A percentile compares a stretch with the other conserved stretches of the same genome.
Evolutionary conservation across 495 filamentous ascomycete genomes (phyloP).

Genomic region (Viridothelium virens): DNA sequence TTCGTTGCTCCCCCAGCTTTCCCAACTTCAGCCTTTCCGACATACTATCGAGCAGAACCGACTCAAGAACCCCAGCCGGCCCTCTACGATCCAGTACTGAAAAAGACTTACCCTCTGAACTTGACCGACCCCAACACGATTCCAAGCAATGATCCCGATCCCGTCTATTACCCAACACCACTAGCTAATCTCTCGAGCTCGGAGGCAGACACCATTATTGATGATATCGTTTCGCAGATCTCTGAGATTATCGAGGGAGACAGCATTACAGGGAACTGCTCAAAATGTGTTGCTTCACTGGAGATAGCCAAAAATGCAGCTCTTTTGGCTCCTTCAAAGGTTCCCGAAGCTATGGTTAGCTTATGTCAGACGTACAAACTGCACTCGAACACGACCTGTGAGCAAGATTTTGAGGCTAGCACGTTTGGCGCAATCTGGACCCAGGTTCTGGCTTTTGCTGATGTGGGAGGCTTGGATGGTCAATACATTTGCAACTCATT

Average conservation of each 20-base stretch:
- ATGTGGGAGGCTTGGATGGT: conserved; percentile 50
- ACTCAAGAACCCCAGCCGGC: conserved; percentile 53
- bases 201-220: conserved; percentile 39
- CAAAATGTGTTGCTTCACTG: conserved; percentile 47
- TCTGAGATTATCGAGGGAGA: conserved; percentile 39
- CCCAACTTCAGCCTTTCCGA: conserved; percentile 47
- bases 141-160: conserved; percentile 43
- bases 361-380: conserved; percentile 44
- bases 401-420: conserved; percentile 39
- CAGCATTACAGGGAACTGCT: conserved; percentile 39
- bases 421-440: conserved; percentile 51
- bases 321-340: conserved; percentile 39
- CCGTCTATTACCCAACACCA: conserved; percentile 43
- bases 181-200: conserved; percentile 37
- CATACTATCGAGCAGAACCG: conserved; percentile 47
- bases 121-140: conserved; percentile 49
- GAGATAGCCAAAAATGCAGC: conserved; percentile 45
- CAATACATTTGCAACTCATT: conserved; percentile 51
- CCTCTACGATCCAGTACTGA: conserved; percentile 49
- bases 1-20: conserved; percentile 48
- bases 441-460: conserved; percentile 48
- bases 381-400: conserved; percentile 40
- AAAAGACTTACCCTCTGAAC: conserved; percentile 50
- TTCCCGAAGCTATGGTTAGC: conserved; percentile 45
- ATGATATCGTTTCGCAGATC: conserved; percentile 39